A percentile compares a stretch with the other conserved stretches of the same genome.
Evolutionary conservation across 257 asterid species (phyloP).

Genomic region (Solanum medicagineum): DNA sequence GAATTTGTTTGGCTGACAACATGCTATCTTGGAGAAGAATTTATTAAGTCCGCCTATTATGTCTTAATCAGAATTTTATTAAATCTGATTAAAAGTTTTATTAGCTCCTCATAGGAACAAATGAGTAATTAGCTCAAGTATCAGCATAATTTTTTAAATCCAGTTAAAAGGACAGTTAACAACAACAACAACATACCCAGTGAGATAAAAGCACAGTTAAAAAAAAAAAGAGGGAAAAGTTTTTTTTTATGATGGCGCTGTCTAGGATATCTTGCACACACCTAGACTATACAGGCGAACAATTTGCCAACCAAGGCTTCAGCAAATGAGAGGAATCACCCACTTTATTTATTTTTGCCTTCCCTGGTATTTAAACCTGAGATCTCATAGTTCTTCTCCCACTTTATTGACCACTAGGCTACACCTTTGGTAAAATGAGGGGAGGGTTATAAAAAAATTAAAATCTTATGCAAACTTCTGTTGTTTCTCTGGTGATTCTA

Average conservation of each 20-base stretch:
- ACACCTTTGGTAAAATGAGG: not conserved
- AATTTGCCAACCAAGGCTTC: not conserved
- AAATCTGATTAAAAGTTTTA: not conserved
- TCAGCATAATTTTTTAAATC: not conserved
- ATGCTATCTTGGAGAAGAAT: not conserved
- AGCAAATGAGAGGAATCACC: not conserved
- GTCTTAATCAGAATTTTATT: not conserved
- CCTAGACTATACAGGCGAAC: not conserved
- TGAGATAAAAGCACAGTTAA: too few relatives aligned
- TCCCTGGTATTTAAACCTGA: not conserved
- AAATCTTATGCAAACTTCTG: not conserved
- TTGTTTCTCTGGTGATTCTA: not conserved
- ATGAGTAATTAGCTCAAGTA: not conserved
- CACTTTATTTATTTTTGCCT: not conserved
- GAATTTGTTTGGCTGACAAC: not conserved
- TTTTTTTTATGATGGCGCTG: not conserved
- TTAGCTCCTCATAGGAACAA: not conserved
- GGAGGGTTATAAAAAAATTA: not conserved
- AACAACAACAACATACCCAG: too few relatives aligned
- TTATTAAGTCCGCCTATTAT: not conserved
- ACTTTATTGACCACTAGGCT: not conserved
- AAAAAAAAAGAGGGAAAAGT: not conserved
- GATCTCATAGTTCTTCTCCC: not conserved
- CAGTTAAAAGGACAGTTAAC: not conserved
- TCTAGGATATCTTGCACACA: not conserved